These are phyloP conservation scores for Podaxis carcinomalis DNA, from an alignment of 768 basidiomycete species.

Conservation along the genomic window DNA sequence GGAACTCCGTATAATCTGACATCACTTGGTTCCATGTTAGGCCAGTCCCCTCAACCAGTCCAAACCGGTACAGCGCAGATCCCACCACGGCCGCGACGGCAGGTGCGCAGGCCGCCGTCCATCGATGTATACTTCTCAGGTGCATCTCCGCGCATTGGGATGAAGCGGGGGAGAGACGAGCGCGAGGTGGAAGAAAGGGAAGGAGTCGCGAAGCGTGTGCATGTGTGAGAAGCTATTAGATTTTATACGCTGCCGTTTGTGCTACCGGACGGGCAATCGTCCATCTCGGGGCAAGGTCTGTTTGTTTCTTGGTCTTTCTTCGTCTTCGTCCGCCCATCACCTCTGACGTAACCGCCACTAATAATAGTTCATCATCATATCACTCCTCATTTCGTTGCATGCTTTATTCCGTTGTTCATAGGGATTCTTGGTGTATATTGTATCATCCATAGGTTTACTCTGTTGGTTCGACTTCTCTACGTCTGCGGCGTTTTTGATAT, in stretches of 20 bases:
- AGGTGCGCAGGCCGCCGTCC: slow-evolving; percentile 35
- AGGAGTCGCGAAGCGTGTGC: slow-evolving; percentile 6
- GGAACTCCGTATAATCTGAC: slow-evolving; percentile 1
- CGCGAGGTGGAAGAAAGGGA: not conserved
- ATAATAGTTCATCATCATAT: not conserved
- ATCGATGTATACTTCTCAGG: slow-evolving; percentile 41
- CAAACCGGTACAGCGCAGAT: slow-evolving; percentile 13
- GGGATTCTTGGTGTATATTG: not conserved
- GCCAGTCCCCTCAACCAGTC: slow-evolving; percentile 8
- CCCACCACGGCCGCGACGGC: slow-evolving; percentile 7
- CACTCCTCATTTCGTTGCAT: not conserved
- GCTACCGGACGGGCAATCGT: not conserved
- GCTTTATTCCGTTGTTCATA: not conserved
- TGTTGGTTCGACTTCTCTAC: not conserved
- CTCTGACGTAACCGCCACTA: not conserved
- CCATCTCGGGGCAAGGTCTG: not conserved
- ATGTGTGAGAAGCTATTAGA: not conserved
- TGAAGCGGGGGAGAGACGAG: slow-evolving; percentile 7
- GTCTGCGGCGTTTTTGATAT: not conserved
- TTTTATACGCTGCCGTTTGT: not conserved
- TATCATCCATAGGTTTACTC: not conserved
- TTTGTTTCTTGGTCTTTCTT: not conserved
- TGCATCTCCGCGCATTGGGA: not conserved
- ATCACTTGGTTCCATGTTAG: slow-evolving; percentile 1
- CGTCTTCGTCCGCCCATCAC: not conserved